Percentiles rank a stretch among this genome's conserved stretches.
Conservation (phyloP, 108 stramenopile species). For the Cyclotella cryptica region DNA sequence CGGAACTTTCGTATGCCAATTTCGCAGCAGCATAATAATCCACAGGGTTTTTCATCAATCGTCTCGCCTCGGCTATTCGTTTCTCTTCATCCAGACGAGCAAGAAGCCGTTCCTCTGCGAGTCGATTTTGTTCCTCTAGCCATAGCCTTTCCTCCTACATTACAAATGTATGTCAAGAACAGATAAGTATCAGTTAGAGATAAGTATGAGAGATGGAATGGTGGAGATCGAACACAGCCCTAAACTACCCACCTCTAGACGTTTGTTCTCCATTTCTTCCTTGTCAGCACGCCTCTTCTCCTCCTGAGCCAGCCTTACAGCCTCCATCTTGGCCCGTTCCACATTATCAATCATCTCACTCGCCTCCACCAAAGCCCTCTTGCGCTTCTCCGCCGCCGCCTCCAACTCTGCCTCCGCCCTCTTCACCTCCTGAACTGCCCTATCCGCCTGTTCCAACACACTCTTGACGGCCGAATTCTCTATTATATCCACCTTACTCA, state of each 20-base stretch:
- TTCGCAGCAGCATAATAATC: conserved; percentile 41
- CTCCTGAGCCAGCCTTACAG: not conserved
- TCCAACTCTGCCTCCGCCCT: conserved; percentile 14
- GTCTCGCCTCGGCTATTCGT: not conserved
- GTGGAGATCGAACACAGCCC: not conserved
- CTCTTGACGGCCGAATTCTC: not conserved
- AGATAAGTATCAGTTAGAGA: not conserved
- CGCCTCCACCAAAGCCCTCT: conserved; percentile 23
- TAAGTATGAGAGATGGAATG: not conserved
- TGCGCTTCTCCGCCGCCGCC: conserved; percentile 1
- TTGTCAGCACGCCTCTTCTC: not conserved
- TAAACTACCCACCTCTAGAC: not conserved
- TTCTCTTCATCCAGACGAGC: conserved; percentile 5
- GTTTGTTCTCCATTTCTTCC: conserved; percentile 8
- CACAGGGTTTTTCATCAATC: conserved; percentile 7
- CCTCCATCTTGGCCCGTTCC: not conserved
- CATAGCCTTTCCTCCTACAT: not conserved
- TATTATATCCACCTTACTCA: not conserved
- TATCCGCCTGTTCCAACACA: conserved; percentile 3
- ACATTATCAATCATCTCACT: not conserved
- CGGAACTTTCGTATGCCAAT: conserved; percentile 28
- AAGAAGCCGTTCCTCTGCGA: conserved; percentile 4
- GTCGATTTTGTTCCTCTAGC: conserved; percentile 17
- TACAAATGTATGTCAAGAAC: not conserved
- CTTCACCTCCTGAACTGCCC: conserved; percentile 11